These are phyloP conservation scores for Cladosporium sphaerospermum DNA, from an alignment of 2,329 filamentous ascomycete species.

Conservation along the genomic window DNA sequence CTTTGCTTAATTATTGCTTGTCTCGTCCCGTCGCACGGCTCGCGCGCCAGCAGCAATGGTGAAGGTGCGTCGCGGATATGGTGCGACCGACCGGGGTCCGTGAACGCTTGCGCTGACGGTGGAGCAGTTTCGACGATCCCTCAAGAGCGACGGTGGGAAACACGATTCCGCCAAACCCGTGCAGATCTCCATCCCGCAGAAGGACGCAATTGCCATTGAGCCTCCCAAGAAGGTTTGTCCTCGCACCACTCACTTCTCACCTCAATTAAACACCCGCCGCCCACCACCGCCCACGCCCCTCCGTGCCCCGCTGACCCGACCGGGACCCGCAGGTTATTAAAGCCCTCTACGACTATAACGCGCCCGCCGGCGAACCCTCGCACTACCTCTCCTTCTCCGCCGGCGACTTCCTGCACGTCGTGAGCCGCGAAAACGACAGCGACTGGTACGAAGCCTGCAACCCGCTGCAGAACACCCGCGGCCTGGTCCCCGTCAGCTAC, in stretches of 20 bases:
- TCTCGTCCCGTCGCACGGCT: neutral
- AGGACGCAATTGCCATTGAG: slow-evolving; percentile 80
- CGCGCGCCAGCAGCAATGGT: slow-evolving; percentile 13
- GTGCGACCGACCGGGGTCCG: neutral
- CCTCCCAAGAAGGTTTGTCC: slow-evolving; percentile 79
- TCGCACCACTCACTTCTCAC: no score
- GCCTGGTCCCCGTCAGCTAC: slow-evolving; percentile 86
- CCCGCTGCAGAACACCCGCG: slow-evolving; percentile 78
- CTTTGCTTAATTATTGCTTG: slow-evolving; percentile 1
- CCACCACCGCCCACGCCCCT: neutral
- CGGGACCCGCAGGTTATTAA: slow-evolving; percentile 69
- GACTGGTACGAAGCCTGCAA: slow-evolving; percentile 99
- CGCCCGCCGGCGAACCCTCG: slow-evolving; percentile 49
- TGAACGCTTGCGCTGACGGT: slow-evolving; percentile 2
- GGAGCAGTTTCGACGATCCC: slow-evolving; percentile 65
- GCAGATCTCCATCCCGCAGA: slow-evolving; percentile 72
- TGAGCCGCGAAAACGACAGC: slow-evolving; percentile 85
- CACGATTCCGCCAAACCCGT: slow-evolving; percentile 56
- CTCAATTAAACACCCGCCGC: neutral
- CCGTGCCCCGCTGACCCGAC: neutral
- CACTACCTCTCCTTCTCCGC: slow-evolving; percentile 78
- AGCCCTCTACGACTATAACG: slow-evolving; percentile 88
- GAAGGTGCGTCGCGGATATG: slow-evolving; percentile 14
- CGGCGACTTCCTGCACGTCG: slow-evolving; percentile 97
- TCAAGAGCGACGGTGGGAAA: slow-evolving; percentile 71